A percentile compares a stretch with the other conserved stretches of the same genome.
phyloP scores from a whole-genome alignment of 768 basidiomycete genomes.

The Mycena sanguinolenta region DNA sequence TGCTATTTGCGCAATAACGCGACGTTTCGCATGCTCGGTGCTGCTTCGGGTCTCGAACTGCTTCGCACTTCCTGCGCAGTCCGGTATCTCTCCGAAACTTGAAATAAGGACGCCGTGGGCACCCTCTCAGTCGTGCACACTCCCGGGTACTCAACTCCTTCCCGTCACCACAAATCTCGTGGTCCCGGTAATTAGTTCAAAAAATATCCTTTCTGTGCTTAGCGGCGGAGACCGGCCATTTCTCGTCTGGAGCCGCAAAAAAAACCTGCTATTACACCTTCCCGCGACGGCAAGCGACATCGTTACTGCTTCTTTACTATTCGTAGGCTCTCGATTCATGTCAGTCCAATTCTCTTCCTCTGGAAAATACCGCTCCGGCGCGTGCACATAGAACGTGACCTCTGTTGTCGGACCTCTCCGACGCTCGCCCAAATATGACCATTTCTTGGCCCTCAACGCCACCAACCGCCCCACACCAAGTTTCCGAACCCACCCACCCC shows the following conservation, averaged over 20 bases:
- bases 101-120: not conserved
- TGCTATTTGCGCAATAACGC: slow-evolving; percentile 6
- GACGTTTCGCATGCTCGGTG: not conserved
- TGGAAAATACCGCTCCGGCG: not conserved
- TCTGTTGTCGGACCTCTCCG: not conserved
- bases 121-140: not conserved
- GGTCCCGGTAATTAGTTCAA: not conserved
- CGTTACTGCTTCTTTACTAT: not conserved
- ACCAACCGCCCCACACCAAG: not conserved
- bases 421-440: not conserved
- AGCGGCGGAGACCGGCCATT: slow-evolving; percentile 3
- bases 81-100: not conserved
- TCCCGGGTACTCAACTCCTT: slow-evolving; percentile 1
- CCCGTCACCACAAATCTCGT: not conserved
- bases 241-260: not conserved
- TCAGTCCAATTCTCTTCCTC: not conserved
- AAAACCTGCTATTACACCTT: not conserved
- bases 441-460: not conserved
- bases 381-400: not conserved
- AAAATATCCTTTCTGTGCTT: not conserved
- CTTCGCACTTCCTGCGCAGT: not conserved
- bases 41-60: not conserved
- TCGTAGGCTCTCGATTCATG: not conserved
- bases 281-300: slow-evolving; percentile 3
- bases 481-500: not conserved